Evolutionary conservation across 805 yeast genomes (phyloP).

Genomic region (Wickerhamiella spandovensis): DNA sequence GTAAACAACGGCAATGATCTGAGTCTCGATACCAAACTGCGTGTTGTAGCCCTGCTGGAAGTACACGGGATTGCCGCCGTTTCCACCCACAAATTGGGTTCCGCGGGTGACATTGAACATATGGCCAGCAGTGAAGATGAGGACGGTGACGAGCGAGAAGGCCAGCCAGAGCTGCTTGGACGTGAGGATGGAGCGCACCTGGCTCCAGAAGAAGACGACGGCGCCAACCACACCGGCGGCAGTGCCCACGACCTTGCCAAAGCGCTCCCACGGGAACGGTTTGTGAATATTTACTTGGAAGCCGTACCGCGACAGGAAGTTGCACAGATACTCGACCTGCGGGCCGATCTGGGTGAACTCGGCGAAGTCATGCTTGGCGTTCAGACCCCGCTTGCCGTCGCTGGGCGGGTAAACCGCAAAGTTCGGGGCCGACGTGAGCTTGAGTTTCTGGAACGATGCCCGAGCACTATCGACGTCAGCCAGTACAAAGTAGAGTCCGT

Average conservation of each 20-base stretch:
- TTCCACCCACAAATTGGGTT: conserved; percentile 38
- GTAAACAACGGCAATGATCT: conserved; percentile 47
- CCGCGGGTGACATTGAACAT: conserved; percentile 86
- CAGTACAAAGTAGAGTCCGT: conserved; percentile 47
- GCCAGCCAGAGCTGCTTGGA: conserved; percentile 64
- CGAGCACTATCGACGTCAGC: conserved; percentile 57
- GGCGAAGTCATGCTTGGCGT: conserved; percentile 16
- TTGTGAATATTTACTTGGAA: conserved; percentile 19
- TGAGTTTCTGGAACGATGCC: conserved; percentile 37
- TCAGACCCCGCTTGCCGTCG: conserved; percentile 20
- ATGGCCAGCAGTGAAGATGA: conserved; percentile 74
- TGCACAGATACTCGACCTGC: conserved; percentile 18
- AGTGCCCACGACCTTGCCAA: conserved; percentile 10
- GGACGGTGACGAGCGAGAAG: conserved; percentile 42
- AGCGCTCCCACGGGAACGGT: conserved; percentile 23
- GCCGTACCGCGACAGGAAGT: conserved; percentile 14
- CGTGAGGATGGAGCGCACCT: conserved; percentile 30
- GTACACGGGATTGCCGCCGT: conserved; percentile 35
- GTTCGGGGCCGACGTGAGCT: conserved; percentile 67
- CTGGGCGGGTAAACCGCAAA: conserved; percentile 48
- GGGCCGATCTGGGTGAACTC: conserved; percentile 17
- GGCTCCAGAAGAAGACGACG: conserved; percentile 14
- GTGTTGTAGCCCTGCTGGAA: conserved; percentile 53
- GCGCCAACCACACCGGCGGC: conserved; percentile 3
- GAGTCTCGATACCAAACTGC: conserved; percentile 84